phyloP scores from a whole-genome alignment of 441 rosid species.

The Corymbia calophylla region DNA sequence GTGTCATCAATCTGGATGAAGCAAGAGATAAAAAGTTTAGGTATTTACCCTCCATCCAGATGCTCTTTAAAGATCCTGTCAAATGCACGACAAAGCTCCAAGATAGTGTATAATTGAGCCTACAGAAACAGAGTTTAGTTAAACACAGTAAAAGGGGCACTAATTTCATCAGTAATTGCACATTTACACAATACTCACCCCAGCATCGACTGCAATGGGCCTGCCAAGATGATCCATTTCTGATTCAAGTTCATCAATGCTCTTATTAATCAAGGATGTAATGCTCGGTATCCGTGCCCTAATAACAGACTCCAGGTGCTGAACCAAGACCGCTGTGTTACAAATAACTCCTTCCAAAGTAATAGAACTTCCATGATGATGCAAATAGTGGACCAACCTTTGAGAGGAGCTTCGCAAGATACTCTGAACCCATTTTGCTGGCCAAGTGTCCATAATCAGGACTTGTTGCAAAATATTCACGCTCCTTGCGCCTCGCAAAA shows the following conservation, averaged over 20 bases:
- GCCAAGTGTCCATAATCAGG: conserved; percentile 15
- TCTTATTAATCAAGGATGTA: conserved; percentile 16
- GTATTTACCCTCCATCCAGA: conserved; percentile 12
- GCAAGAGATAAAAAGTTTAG: not conserved
- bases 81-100: conserved; percentile 17
- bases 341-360: not conserved
- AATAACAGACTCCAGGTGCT: conserved; percentile 11
- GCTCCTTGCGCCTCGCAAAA: conserved; percentile 11
- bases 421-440: conserved; percentile 15
- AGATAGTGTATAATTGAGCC: conserved; percentile 14
- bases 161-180: not conserved
- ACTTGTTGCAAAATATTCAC: conserved; percentile 12
- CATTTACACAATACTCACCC: conserved; percentile 2
- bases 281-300: conserved; percentile 15
- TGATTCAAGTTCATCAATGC: conserved; percentile 16
- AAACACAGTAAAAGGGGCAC: not conserved
- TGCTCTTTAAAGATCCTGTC: conserved; percentile 17
- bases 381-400: not conserved
- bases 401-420: conserved; percentile 12
- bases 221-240: conserved; percentile 19
- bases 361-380: not conserved
- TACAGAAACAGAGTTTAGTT: not conserved
- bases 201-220: conserved; percentile 11
- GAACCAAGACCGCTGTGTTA: not conserved
- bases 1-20: not conserved